phyloP scores from a whole-genome alignment of 2,329 filamentous ascomycete species.

The Colletotrichum neosansevieriae region DNA sequence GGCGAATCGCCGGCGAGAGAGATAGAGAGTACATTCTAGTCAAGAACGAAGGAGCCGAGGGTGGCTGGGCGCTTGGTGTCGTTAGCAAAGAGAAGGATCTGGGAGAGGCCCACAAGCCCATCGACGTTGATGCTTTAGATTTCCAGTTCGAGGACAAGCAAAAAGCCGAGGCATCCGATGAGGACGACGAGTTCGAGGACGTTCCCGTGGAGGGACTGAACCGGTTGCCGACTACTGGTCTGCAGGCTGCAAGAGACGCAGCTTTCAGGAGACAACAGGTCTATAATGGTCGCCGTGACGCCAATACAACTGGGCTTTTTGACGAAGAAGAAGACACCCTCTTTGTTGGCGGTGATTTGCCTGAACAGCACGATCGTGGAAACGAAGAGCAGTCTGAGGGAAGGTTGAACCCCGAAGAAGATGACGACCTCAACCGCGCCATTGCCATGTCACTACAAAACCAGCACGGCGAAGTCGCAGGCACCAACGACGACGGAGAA shows the following conservation, averaged over 20 bases:
- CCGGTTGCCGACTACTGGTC: slow-evolving; percentile 68
- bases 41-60: slow-evolving; percentile 94
- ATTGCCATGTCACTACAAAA: slow-evolving; percentile 87
- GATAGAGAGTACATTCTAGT: slow-evolving; percentile 95
- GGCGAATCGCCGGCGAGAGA: slow-evolving; percentile 84
- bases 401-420: slow-evolving; percentile 52
- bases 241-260: slow-evolving; percentile 12
- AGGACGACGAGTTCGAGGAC: slow-evolving; percentile 89
- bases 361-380: slow-evolving; percentile 38
- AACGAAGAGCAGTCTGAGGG: slow-evolving; percentile 52
- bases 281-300: slow-evolving; percentile 12
- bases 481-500: slow-evolving; percentile 55
- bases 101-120: slow-evolving; percentile 86
- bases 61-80: slow-evolving; percentile 95
- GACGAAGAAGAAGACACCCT: slow-evolving; percentile 65
- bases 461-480: slow-evolving; percentile 60
- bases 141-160: slow-evolving; percentile 68
- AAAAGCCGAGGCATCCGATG: slow-evolving; percentile 69
- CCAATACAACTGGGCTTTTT: slow-evolving; percentile 44
- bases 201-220: slow-evolving; percentile 93
- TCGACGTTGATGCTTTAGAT: slow-evolving; percentile 83
- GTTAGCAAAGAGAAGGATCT: slow-evolving; percentile 87
- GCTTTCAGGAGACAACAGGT: slow-evolving; percentile 24
- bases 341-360: slow-evolving; percentile 59
- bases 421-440: slow-evolving; percentile 79